Evolutionary conservation across 1,284 basidiomycete species (phyloP), one percentile per base, ranked within the genome.

Genomic region (Flammula alnicola): DNA sequence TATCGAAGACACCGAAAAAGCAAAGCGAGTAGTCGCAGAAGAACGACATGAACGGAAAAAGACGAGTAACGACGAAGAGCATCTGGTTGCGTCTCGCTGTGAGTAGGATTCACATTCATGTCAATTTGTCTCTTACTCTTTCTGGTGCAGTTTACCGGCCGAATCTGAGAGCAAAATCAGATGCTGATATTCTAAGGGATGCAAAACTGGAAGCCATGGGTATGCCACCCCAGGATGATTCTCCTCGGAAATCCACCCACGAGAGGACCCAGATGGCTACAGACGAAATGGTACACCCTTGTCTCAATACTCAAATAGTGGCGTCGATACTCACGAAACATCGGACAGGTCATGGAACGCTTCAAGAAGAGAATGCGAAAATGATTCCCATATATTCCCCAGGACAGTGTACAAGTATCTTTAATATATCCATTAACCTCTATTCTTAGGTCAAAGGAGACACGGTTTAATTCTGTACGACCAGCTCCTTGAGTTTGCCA

Each of bases 1-100:
- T 65, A 98, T 99, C 39, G 93, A 97, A 65, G 90, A 95, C 49
- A 99, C 96, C 0, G 96, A 98, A 66, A 94, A 91, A 59, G 96
- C 95, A 0, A 98, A 98, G 70, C 80, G 93, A 1, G 75, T 80
- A 12, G 86, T 95, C 26, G 83, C 87, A 2, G 92, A 97, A 54
- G 79, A 83, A 47, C 78, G 84, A 26, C 81, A 83, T 44, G 81
- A 81, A 9, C 73, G 73, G 32, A 80, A 77, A 58, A 79, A 72
- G 57, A 65, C 71, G 22, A 78, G 76, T 12, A 79, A 79, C 20
- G 89, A 92, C 50, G 88, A 92, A 59, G 88, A 85, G 35, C 88
- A 88, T 62, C 82, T 94, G 39, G 87, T 87, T 7, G 86, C 89
- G 11, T 80, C 88, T 7, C 82, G 95, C 59, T 98, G 93, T 95